Base-by-base conservation (phyloP, 2,329 filamentous ascomycete species). In the Fusarium sp. region DNA sequence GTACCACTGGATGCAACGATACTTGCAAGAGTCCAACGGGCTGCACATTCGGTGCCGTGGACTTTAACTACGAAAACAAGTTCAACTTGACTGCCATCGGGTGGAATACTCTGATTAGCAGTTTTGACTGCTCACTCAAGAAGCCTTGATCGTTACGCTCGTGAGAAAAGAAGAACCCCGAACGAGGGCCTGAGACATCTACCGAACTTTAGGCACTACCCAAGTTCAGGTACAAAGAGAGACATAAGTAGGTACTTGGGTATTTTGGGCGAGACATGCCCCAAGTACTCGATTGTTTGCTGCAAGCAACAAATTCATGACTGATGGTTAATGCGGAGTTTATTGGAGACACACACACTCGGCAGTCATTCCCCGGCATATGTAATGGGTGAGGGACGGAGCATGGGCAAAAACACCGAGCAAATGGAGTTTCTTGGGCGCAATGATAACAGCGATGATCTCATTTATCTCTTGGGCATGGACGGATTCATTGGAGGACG, bases 1-100 rank as follows among this genome's bases (percentile, higher is more conserved):
- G 77, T 57, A 70, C 76, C 7, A 66, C 68, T 49, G 52, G 69
- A 24, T 85, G 83, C 69, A 73, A 73, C 31, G 74, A 71, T 22
- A 74, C 78, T 58, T 85, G 83, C 76, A 79, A 48, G 5, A 83
- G 81, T 42, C 81, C 81, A 3, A 80, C 78, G 40, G 83, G 83
- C 32, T 85, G 83, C 73, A 84, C 82, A 0, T 77, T 82, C 56
- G 83, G 82, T 32, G 68, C 75, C 7, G 75, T 85, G 44, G 76
- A 78, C 65, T 84, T 78, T 63, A 64, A 71, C 60, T 81, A 79
- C 67, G 67, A 74, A 53, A 52, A 81, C 75, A 84, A 83, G 73
- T 80, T 75, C 70, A 77, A 85, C 67, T 67, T 85, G 47, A 72
- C 75, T 25, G 74, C 73, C 26, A 79, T 82, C 41, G 53, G 71